Percentiles rank a stretch among this genome's conserved stretches.
Evolutionary conservation across 2,329 filamentous ascomycete species (phyloP).

Genomic region (Pseudogymnoascus sp.): DNA sequence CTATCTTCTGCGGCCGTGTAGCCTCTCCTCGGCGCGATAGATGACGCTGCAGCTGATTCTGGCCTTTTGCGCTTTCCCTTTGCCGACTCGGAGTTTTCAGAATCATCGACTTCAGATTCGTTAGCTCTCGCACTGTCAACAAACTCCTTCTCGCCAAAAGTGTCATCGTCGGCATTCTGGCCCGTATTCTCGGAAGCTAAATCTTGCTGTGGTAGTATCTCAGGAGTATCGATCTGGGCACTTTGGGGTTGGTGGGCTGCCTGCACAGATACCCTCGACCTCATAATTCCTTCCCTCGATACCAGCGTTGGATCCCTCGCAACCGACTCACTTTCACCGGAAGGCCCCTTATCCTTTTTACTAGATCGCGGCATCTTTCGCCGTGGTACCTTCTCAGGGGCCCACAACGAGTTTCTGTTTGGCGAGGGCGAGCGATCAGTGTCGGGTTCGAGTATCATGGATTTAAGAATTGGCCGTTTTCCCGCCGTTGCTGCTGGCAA

Average conservation of each 20-base stretch:
- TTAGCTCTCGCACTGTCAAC: too few relatives aligned
- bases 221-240: background rate
- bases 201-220: background rate
- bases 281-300: background rate
- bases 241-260: background rate
- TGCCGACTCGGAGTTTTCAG: background rate
- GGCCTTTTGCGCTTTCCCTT: background rate
- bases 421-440: slow-evolving; percentile 24
- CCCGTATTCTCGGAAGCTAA: background rate
- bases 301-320: background rate
- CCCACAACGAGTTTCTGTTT: slow-evolving; percentile 25
- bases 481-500: slow-evolving; percentile 14
- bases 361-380: slow-evolving; percentile 10
- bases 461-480: slow-evolving; percentile 17
- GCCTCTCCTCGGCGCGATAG: background rate
- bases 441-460: slow-evolving; percentile 15
- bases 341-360: background rate
- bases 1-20: background rate
- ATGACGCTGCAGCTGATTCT: background rate
- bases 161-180: background rate
- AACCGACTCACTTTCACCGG: slow-evolving; percentile 8
- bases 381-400: slow-evolving; percentile 14
- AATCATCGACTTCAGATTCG: background rate
- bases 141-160: background rate
- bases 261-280: background rate